Evolutionary conservation across 2,329 filamentous ascomycete species (phyloP), one percentile per base, ranked within the genome.

Genomic region (Diaporthe vexans): DNA sequence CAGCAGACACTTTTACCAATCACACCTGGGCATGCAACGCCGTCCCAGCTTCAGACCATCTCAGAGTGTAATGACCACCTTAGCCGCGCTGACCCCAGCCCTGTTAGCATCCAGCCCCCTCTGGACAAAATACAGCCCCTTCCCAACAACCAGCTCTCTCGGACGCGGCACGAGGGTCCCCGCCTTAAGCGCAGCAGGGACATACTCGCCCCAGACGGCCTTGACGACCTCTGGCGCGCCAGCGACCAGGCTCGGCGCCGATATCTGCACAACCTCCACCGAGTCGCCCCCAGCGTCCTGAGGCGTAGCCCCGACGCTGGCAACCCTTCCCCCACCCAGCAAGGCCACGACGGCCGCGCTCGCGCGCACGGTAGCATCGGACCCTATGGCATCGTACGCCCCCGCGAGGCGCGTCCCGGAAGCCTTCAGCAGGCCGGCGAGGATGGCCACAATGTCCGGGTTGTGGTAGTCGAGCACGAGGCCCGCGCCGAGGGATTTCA

Each of bases 61-160:
- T 74, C 61, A 74, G 19, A 74, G 33, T 10, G 72, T 56, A 58
- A 85, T 79, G 5, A 85, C 82, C 40, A 85, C 70, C 76, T 85
- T 85, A 51, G 81, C 79, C 5, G 80, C 83, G 71, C 83, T 85
- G 4, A 85, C 80, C 6, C 80, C 80, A 15, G 78, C 78, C 40
- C 78, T 79, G 2, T 77, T 80, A 58, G 76, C 77, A 61, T 83
- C 80, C 15, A 82, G 58, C 0, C 78, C 81, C 6, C 71, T 71
- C 73, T 82, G 81, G 3, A 83, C 73, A n/a, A 75, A 67, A 35
- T 81, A 79, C 10, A 83, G 58, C 0, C 81, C 81, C 17, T 75
- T 71, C 1, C 81, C 81, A 5, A 78, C 77, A 2, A 83, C 76
- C 4, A 72, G 56, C 1, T 81, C 76, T 57, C 77, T 76, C 6